A percentile compares a stretch with the other conserved stretches of the same genome.
phyloP scores from a whole-genome alignment of 768 basidiomycete species.

The Lactarius tabidus region DNA sequence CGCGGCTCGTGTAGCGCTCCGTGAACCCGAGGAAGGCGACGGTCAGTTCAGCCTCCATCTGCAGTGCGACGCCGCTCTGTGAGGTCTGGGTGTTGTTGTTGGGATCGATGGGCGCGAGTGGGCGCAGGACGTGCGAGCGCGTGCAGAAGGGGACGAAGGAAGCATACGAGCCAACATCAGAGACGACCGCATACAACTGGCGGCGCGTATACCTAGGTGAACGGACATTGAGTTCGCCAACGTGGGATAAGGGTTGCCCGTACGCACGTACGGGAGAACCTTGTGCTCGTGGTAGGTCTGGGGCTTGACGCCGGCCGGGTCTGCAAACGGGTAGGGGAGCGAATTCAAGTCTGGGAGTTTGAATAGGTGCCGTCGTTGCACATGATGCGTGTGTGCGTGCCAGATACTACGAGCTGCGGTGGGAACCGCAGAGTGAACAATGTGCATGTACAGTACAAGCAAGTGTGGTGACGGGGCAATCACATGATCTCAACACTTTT shows the following conservation, averaged over 20 bases:
- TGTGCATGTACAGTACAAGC: conserved; percentile 4
- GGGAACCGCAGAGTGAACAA: conserved; percentile 3
- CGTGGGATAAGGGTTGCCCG: background rate
- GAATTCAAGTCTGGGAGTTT: conserved; percentile 49
- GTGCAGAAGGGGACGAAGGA: conserved; percentile 89
- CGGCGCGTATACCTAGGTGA: conserved; percentile 62
- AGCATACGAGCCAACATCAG: conserved; percentile 83
- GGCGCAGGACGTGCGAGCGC: conserved; percentile 56
- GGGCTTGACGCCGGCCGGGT: conserved; percentile 35
- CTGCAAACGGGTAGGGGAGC: conserved; percentile 37
- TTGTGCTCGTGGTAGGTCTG: conserved; percentile 80
- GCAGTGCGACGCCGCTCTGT: conserved; percentile 30
- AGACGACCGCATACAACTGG: conserved; percentile 82
- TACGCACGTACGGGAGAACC: conserved; percentile 72
- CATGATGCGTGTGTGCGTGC: background rate
- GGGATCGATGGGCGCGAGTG: conserved; percentile 27
- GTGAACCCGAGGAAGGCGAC: conserved; percentile 85
- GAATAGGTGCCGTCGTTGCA: conserved; percentile 18
- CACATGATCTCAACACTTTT: conserved; percentile 1
- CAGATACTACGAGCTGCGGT: conserved; percentile 1
- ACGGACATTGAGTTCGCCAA: background rate
- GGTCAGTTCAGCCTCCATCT: conserved; percentile 80
- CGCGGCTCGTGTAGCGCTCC: conserved; percentile 84
- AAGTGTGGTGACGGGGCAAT: background rate
- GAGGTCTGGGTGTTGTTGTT: conserved; percentile 15